These are phyloP conservation scores for Silene vulgaris DNA, from an alignment of 179 eudicot species.

Conservation along the genomic window DNA sequence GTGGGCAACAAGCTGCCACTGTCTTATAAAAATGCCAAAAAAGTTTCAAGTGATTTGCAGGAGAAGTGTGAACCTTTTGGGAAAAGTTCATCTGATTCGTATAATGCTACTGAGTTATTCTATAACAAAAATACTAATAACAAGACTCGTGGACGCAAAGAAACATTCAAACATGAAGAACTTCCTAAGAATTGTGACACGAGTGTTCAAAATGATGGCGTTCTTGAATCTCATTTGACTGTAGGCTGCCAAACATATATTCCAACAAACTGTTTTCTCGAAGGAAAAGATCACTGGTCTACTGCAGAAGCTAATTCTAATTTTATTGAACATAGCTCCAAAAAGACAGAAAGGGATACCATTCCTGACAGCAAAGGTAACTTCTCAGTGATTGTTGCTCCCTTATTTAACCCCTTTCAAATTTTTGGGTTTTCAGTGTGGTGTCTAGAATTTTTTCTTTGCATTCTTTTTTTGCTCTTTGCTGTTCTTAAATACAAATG, in stretches of 20 bases:
- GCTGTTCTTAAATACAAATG: background rate
- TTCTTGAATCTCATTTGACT: conserved; percentile 25
- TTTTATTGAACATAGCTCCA: conserved; percentile 23
- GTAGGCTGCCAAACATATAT: conserved; percentile 23
- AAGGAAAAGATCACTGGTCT: conserved; percentile 20
- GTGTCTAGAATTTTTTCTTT: background rate
- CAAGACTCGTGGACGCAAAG: conserved; percentile 23
- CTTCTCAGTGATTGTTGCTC: background rate
- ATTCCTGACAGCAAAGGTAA: conserved; percentile 34
- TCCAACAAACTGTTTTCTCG: conserved; percentile 8
- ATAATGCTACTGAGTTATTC: conserved; percentile 21
- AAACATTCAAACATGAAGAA: conserved; percentile 19
- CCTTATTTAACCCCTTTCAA: background rate
- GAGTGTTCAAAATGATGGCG: conserved; percentile 26
- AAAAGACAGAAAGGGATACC: conserved; percentile 25
- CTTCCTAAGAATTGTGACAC: conserved; percentile 6
- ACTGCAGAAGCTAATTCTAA: conserved; percentile 20
- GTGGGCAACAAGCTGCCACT: conserved; percentile 22
- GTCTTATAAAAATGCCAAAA: conserved; percentile 27
- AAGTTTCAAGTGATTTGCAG: conserved; percentile 26
- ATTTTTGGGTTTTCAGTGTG: background rate
- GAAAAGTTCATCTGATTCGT: conserved; percentile 19
- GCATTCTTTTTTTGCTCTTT: background rate
- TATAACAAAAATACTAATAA: conserved; percentile 13
- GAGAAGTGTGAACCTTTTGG: conserved; percentile 22